A percentile compares a stretch with the other conserved stretches of the same genome.
Conservation (phyloP, 306 rosid species). For the Inga laurina region DNA sequence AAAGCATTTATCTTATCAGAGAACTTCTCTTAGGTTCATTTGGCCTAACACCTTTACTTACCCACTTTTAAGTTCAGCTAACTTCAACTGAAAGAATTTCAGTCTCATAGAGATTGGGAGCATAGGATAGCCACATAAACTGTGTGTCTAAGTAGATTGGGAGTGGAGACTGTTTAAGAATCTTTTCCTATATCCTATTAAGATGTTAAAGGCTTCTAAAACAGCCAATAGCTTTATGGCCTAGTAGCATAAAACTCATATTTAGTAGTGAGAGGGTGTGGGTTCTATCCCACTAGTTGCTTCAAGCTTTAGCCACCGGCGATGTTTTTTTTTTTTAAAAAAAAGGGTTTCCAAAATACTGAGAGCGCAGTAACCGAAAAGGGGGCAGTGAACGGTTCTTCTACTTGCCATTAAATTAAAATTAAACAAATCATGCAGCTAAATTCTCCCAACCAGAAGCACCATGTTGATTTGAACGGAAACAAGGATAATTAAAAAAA, state of each 20-base stretch:
- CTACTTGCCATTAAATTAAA: slow-evolving; percentile 20
- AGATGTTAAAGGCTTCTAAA: slow-evolving; percentile 5
- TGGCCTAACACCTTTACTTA: slow-evolving; percentile 2
- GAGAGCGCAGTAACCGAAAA: slow-evolving; percentile 7
- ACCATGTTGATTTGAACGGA: neutral
- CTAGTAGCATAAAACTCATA: neutral
- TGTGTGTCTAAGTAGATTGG: slow-evolving; percentile 19
- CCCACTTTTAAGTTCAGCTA: slow-evolving; percentile 6
- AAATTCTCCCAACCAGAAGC: neutral
- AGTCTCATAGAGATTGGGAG: slow-evolving; percentile 19
- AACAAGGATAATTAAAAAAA: neutral
- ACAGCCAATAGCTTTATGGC: neutral
- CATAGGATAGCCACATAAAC: slow-evolving; percentile 6
- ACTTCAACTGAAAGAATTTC: slow-evolving; percentile 9
- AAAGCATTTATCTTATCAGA: neutral
- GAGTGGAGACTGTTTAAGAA: slow-evolving; percentile 25
- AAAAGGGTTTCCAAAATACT: slow-evolving; percentile 4
- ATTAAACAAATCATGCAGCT: slow-evolving; percentile 24
- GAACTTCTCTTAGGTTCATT: neutral
- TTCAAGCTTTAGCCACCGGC: neutral
- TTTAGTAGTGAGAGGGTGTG: neutral
- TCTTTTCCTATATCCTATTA: slow-evolving; percentile 13
- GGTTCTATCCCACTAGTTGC: neutral
- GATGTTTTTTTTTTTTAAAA: too few species aligned
- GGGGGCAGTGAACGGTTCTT: neutral